Evolutionary conservation across 768 basidiomycete species (phyloP), one percentile per base, ranked within the genome.

Genomic region (Xerocomellus intermedius): DNA sequence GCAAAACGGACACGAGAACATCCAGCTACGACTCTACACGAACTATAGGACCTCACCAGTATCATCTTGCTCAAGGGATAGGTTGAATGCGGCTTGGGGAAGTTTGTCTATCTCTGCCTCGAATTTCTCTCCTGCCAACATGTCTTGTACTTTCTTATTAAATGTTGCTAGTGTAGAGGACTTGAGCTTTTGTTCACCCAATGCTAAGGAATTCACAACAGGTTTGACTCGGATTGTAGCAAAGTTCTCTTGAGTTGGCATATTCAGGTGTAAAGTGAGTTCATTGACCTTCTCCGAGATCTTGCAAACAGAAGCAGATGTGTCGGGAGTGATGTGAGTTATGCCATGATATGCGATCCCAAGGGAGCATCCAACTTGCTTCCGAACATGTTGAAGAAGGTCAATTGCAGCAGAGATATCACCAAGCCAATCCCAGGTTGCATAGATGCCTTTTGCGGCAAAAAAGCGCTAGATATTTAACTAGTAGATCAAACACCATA

Each of bases 371-470:
- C 56, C 42, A 4, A 74, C 65, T 14, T 64, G 62, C 39, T 71
- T 69, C 28, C 70, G 69, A 38, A 76, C 59, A 0, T 8, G 28
- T n/a, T 71, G 64, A 0, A 77, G 52, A 9, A 66, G 59, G 5
- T 66, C 56, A 0, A 74, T 50, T 0, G 52, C 50, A 0, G 73
- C 71, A 0, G 72, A 73, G 17, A 75, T 71, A 17, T 75, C 53
- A 0, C 68, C 72, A 0, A 74, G 55, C 0, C 58, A 43, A 26
- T 74, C 69, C 73, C 75, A 76, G 4, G 54, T 64, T 0, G 63
- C 52, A 37, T 68, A 65, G 0, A 75, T 22, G 0, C 73, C 75
- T 41, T 75, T 75, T 6, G 66, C 38, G 36, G 65, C 43, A 37
- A 7, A 45, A 21, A 45, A 45, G 36, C 32, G n/a, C n/a, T n/a